phyloP scores from a whole-genome alignment of 371 early-diverging fungal genomes.

The Lichtheimia corymbifera region DNA sequence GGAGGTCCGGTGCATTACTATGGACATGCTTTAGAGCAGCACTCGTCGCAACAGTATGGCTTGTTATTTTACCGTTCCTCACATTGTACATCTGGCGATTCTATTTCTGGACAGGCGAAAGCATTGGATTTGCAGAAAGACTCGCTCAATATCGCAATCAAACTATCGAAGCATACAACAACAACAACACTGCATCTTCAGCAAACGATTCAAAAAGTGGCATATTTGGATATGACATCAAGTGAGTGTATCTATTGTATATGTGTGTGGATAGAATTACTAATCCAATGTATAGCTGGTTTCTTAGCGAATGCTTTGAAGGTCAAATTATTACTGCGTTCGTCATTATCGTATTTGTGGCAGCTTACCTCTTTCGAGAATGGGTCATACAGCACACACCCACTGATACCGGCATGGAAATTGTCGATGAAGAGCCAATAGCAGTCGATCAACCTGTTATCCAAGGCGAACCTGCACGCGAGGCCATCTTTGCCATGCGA shows the following conservation, averaged over 20 bases:
- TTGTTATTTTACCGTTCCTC: constrained; percentile 80
- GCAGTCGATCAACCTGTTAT: constrained; percentile 10
- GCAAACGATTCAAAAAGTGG: neutral
- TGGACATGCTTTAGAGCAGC: constrained; percentile 40
- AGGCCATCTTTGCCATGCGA: constrained; percentile 2
- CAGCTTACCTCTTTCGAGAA: constrained; percentile 80
- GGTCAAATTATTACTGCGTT: constrained; percentile 82
- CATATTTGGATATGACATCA: constrained; percentile 3
- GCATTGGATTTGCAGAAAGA: constrained; percentile 30
- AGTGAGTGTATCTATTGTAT: neutral
- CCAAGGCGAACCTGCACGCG: neutral
- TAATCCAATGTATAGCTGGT: constrained; percentile 41
- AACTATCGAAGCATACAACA: neutral
- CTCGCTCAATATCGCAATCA: constrained; percentile 9
- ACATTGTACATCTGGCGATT: constrained; percentile 84
- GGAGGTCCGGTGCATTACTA: constrained; percentile 33
- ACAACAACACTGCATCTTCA: neutral
- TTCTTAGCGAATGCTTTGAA: constrained; percentile 83
- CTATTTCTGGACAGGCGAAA: constrained; percentile 74
- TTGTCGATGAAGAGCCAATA: constrained; percentile 19
- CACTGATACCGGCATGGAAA: constrained; percentile 25
- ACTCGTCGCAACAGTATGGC: constrained; percentile 77
- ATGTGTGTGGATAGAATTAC: neutral
- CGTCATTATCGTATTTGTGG: constrained; percentile 76
- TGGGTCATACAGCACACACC: constrained; percentile 85